These are phyloP conservation scores for Phaeodactylum tricornutum DNA, from an alignment of 108 stramenopile species.

Conservation along the genomic window DNA sequence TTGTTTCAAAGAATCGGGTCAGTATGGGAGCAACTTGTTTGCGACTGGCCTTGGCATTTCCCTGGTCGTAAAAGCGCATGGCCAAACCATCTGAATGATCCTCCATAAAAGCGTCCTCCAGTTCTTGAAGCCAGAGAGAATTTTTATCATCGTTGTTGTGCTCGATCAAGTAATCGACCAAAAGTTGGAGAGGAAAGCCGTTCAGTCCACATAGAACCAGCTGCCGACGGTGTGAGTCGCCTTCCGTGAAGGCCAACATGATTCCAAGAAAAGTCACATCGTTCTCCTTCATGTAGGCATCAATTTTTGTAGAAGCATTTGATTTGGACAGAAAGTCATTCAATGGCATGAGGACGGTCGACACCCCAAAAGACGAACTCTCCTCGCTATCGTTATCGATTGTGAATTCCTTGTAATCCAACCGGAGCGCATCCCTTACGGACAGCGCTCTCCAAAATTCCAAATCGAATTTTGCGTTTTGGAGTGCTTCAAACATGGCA, in stretches of 20 bases:
- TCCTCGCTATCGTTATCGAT: not conserved
- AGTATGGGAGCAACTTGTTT: conserved; percentile 76
- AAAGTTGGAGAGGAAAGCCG: not conserved
- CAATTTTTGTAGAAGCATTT: conserved; percentile 9
- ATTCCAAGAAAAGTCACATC: conserved; percentile 20
- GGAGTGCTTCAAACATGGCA: conserved; percentile 41
- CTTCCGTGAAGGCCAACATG: conserved; percentile 38
- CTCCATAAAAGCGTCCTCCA: conserved; percentile 2
- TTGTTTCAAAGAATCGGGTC: conserved; percentile 22
- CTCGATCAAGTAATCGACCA: not conserved
- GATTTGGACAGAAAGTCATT: conserved; percentile 25
- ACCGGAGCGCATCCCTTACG: conserved; percentile 36
- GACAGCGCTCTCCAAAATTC: conserved; percentile 54
- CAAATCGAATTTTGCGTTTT: conserved; percentile 54
- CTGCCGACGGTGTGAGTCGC: conserved; percentile 11
- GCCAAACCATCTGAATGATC: not conserved
- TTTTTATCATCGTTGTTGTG: not conserved
- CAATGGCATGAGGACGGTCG: conserved; percentile 55
- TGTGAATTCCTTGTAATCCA: conserved; percentile 65
- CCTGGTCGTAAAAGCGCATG: conserved; percentile 35
- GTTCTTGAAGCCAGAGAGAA: not conserved
- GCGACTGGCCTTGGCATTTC: conserved; percentile 48
- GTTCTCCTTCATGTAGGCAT: conserved; percentile 25
- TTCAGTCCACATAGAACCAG: conserved; percentile 5
- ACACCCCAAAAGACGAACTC: conserved; percentile 42